Base-by-base conservation (phyloP, 2,329 filamentous ascomycete species). In the Neospermospora avenae region DNA sequence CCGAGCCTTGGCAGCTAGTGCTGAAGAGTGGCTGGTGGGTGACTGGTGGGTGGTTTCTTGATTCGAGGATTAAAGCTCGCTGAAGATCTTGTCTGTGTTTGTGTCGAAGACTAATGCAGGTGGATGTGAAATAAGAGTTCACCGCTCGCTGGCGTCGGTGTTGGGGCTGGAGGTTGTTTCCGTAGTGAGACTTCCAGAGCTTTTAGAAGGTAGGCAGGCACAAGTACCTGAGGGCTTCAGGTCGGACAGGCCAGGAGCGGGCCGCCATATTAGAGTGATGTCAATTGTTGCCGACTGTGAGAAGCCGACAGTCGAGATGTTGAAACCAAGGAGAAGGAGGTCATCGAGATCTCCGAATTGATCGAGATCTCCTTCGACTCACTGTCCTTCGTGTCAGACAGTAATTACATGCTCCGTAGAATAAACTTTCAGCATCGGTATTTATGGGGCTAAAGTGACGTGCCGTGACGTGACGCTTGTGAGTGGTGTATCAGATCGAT, bases 61-160 rank as follows among this genome's bases (percentile, higher is more conserved):
- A 53, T 41, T 53, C 49, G 49, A 24, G 35, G 49, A 53, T 53
- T 7, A 39, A 41, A 41, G 20, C 49, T 53, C 35, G 22, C 49
- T 41, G 35, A n/a, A 16, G 35, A 53, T 39, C 34, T 53, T 53
- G 8, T 41, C 34, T 22, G 22, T n/a, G 18, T 5, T 31, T 10
- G 28, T 31, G 28, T 53, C 18, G 34, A 39, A 16, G 16, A n/a
- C 16, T 10, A 13, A 14, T 25, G 49, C 34, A 41, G 34, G 24
- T n/a, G 25, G 46, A 20, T 25, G 46, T 8, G 28, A 34, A 35
- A 49, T 34, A 49, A 49, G 46, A 49, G 25, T 49, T 49, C 46
- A 49, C 46, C 46, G 46, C 46, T 49, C 35, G 13, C 46, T 28
- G 25, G 24, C 35, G 46, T 3, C 34, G 25, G 25, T 49, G 45